Percentiles rank a stretch among this genome's conserved stretches.
These are phyloP conservation scores for Annulohypoxylon moriforme DNA, from an alignment of 495 filamentous ascomycete species.

Conservation along the genomic window DNA sequence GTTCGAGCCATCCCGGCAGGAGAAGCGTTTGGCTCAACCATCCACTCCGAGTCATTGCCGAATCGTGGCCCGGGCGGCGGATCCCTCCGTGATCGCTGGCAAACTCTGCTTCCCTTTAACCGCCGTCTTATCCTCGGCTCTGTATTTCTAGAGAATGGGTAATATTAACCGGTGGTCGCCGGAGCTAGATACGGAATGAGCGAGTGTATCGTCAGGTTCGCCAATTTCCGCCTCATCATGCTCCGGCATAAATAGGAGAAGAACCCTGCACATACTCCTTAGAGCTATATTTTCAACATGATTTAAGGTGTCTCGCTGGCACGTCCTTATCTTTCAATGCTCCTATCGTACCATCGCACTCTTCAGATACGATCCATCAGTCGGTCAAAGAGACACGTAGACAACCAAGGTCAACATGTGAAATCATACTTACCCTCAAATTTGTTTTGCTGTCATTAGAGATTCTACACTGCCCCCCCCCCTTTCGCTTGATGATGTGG, in stretches of 20 bases:
- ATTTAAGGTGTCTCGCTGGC: background rate
- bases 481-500: background rate
- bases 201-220: background rate
- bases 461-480: background rate
- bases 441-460: background rate
- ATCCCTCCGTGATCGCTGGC: constrained; percentile 2
- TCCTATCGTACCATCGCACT: background rate
- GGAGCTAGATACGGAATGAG: background rate
- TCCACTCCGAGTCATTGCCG: constrained; percentile 9
- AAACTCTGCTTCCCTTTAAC: constrained; percentile 17
- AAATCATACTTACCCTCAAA: background rate
- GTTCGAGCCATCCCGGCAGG: constrained; percentile 15
- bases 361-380: background rate
- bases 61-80: constrained; percentile 2
- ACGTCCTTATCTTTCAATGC: background rate
- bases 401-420: background rate
- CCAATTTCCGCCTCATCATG: constrained; percentile 7
- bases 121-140: constrained; percentile 24
- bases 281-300: background rate
- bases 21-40: background rate
- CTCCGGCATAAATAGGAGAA: background rate
- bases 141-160: background rate
- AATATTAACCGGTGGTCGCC: background rate
- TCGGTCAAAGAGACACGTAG: background rate
- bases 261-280: background rate